These are phyloP conservation scores for Ammopiptanthus mongolicus DNA, from an alignment of 306 rosid species.

Conservation along the genomic window DNA sequence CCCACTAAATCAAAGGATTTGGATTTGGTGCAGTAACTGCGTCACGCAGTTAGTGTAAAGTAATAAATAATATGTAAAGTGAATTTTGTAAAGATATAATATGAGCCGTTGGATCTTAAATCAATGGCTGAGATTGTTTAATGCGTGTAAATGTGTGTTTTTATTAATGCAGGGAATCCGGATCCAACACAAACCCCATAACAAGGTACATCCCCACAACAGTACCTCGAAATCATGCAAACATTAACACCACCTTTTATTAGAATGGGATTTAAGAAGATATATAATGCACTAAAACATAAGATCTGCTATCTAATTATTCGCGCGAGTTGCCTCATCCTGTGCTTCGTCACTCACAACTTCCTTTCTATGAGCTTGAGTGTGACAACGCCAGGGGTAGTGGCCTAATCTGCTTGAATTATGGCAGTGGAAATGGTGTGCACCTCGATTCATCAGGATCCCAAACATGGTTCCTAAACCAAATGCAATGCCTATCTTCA, in stretches of 20 bases:
- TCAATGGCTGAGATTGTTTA: no score
- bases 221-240: neutral
- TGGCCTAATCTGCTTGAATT: neutral
- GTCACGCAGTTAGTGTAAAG: no score
- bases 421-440: neutral
- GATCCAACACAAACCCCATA: neutral
- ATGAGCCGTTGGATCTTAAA: no score
- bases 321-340: neutral
- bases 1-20: no score
- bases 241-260: neutral
- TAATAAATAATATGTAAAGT: no score
- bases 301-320: neutral
- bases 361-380: conserved; percentile 2
- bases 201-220: neutral
- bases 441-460: conserved; percentile 1
- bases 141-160: no score
- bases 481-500: conserved; percentile 22
- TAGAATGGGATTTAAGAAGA: no score
- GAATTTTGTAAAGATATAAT: no score
- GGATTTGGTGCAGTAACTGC: no score
- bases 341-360: neutral
- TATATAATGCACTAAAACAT: neutral
- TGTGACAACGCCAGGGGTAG: conserved; percentile 17
- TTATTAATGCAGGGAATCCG: no score
- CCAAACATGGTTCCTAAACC: conserved; percentile 48